Evolutionary conservation across 345 rosid genomes (phyloP).

Genomic region (Eucalyptus marginata): DNA sequence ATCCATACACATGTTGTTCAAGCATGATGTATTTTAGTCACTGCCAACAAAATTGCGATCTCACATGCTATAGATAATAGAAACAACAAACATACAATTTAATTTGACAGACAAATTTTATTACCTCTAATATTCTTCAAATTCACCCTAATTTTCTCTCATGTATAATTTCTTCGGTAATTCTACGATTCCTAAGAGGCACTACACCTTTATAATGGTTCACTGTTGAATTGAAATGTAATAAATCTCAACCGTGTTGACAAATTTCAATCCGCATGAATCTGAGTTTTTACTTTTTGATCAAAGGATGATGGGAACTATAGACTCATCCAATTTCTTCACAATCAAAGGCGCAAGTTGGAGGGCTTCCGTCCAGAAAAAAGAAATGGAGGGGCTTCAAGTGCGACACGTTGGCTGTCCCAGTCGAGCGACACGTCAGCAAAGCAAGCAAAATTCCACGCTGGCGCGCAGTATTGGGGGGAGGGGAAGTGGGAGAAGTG

Average conservation of each 20-base stretch:
- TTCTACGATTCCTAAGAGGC: background rate
- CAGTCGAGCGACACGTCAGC: background rate
- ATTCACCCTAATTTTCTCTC: background rate
- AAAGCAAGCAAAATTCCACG: background rate
- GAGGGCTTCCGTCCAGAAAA: no score
- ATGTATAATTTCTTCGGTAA: background rate
- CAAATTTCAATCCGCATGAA: rapidly evolving
- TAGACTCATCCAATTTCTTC: background rate
- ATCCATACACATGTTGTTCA: background rate
- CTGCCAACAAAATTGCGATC: background rate
- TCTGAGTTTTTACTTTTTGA: rapidly evolving
- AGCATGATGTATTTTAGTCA: background rate
- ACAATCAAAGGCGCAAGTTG: background rate
- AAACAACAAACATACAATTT: background rate
- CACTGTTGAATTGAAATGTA: background rate
- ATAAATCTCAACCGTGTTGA: background rate
- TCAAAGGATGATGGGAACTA: background rate
- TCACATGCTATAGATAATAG: background rate
- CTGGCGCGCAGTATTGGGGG: background rate
- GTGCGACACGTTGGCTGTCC: background rate
- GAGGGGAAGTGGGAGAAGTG: no score
- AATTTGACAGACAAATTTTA: rapidly evolving
- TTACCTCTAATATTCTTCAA: background rate
- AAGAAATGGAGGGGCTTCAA: background rate
- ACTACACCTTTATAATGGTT: background rate